Percentiles rank a stretch among this genome's conserved stretches.
phyloP scores from a whole-genome alignment of 306 rosid species.

The Carpinus fangiana region DNA sequence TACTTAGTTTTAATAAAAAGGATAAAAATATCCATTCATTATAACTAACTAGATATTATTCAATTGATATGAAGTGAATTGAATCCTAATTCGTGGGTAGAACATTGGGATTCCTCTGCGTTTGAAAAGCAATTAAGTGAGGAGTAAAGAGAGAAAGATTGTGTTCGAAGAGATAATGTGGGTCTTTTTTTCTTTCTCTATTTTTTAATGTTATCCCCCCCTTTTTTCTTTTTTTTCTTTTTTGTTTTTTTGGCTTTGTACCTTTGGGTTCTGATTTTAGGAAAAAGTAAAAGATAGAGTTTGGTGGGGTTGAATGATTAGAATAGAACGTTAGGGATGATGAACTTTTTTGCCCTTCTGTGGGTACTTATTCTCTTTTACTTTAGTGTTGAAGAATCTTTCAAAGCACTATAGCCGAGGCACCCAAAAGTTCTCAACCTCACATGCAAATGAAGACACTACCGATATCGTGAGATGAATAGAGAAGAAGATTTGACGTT shows the following conservation, averaged over 20 bases:
- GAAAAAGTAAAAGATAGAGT: not conserved
- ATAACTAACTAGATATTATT: too few species aligned
- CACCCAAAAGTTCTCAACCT: not conserved
- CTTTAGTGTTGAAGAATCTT: slow-evolving; percentile 4
- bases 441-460: slow-evolving; percentile 4
- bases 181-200: not conserved
- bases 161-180: not conserved
- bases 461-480: too few species aligned
- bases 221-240: too few species aligned
- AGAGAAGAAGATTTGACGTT: too few species aligned
- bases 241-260: not conserved
- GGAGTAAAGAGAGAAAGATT: not conserved
- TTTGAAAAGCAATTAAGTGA: not conserved
- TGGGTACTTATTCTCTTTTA: not conserved
- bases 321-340: not conserved
- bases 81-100: too few species aligned
- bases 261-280: not conserved
- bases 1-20: too few species aligned
- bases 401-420: not conserved
- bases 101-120: not conserved
- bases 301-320: slow-evolving; percentile 5
- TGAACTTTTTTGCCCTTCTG: not conserved
- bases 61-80: too few species aligned
- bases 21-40: too few species aligned
- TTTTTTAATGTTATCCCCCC: too few species aligned